Base-by-base conservation (phyloP, 768 basidiomycete genomes). In the Russula compacta region DNA sequence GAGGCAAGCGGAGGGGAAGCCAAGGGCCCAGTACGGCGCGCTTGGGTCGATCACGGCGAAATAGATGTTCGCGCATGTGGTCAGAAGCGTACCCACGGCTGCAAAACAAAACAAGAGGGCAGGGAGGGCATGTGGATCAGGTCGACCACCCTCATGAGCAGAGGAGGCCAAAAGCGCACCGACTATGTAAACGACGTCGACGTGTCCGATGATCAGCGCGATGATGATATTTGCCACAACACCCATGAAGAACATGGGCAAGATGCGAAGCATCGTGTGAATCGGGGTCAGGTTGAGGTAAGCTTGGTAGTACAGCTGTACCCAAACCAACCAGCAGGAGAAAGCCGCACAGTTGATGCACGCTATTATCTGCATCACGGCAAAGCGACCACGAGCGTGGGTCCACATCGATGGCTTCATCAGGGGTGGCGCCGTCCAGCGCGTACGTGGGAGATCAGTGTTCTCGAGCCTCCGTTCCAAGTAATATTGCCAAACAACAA, bases 231-330 rank as follows among this genome's bases (percentile, higher is more conserved):
- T 90, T 67, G 84, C 86, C 3, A 80, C 42, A 6, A 83, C 59
- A 4, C 90, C 89, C 17, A 79, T 79, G 17, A 90, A 67, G 35
- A 81, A 80, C 85, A 87, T 88, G 0, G 89, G 89, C 1, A 90
- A 60, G 53, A 91, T 72, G 2, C 87, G 81, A 21, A 87, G 63
- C 70, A 88, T 86, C 0, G 85, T 81, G 12, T 75, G 72, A 15
- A 92, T 72, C 0, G 88, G 83, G 0, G 72, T 76, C 5, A 83
- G 76, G 0, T 72, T 66, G 14, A 77, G 64, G 68, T 84, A 92
- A 50, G 81, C 77, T 67, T 92, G 87, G 69, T 89, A 92, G 68
- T 83, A 90, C 6, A 90, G 68, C 83, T 89, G 78, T 21, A 71
- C 71, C 79, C 79, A 83, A 67, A 83, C 81, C 2, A 69, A 68